phyloP scores from a whole-genome alignment of 2,329 filamentous ascomycete species.

The Sarocladium brachiariae region DNA sequence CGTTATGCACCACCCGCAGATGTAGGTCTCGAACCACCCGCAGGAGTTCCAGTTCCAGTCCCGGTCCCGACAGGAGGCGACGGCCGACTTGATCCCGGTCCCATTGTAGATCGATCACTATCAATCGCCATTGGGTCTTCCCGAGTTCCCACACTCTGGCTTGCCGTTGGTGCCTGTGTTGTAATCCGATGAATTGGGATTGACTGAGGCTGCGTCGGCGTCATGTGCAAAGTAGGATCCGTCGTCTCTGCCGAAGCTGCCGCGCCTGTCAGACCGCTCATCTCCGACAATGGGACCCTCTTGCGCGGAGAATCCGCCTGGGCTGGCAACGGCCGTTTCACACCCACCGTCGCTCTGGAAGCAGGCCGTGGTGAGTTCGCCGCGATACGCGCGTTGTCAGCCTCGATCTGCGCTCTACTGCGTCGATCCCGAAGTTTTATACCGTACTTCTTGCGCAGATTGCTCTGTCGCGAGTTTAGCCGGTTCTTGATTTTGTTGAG shows the following conservation, averaged over 20 bases:
- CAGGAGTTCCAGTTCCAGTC: not conserved
- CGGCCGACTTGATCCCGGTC: not conserved
- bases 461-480: constrained; percentile 49
- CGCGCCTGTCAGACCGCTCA: constrained; percentile 28
- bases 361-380: not conserved
- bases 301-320: constrained; percentile 17
- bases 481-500: constrained; percentile 42
- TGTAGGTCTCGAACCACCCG: not conserved
- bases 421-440: constrained; percentile 45
- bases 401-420: constrained; percentile 37
- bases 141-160: constrained; percentile 12
- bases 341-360: not conserved
- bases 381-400: constrained; percentile 31
- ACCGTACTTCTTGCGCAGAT: constrained; percentile 52
- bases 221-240: constrained; percentile 26
- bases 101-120: not conserved
- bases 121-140: constrained; percentile 22
- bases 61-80: not conserved
- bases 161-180: not conserved
- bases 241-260: constrained; percentile 28
- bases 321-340: constrained; percentile 6
- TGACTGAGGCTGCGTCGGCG: constrained; percentile 17
- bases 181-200: not conserved
- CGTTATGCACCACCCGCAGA: not conserved
- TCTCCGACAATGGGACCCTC: constrained; percentile 23